Percentiles rank a stretch among this genome's conserved stretches.
phyloP scores from a whole-genome alignment of 1,284 basidiomycete genomes.

The Rhizoctonia solani region DNA sequence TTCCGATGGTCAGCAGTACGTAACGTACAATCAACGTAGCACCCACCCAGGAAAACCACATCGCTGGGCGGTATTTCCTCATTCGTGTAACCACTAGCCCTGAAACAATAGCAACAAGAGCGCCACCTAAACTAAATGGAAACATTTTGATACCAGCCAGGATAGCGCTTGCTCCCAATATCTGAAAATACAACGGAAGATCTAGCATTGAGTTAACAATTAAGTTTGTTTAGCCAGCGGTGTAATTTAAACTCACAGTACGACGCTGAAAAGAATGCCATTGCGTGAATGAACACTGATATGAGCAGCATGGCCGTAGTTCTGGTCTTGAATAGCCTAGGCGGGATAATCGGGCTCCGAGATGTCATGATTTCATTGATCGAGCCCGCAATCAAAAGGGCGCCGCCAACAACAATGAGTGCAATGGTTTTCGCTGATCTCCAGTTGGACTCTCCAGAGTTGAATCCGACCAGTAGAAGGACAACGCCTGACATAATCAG shows the following conservation, averaged over 20 bases:
- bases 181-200: slow-evolving; percentile 47
- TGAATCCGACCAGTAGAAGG: slow-evolving; percentile 82
- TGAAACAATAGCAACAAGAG: slow-evolving; percentile 43
- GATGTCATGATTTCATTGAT: slow-evolving; percentile 42
- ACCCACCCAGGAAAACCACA: slow-evolving; percentile 39
- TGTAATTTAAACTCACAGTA: slow-evolving; percentile 38
- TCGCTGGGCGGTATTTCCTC: slow-evolving; percentile 43
- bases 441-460: slow-evolving; percentile 61
- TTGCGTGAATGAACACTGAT: slow-evolving; percentile 45
- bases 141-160: slow-evolving; percentile 48
- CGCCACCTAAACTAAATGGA: slow-evolving; percentile 45
- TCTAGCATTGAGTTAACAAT: slow-evolving; percentile 1
- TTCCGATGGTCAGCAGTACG: neutral
- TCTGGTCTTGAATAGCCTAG: slow-evolving; percentile 49
- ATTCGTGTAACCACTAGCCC: slow-evolving; percentile 45
- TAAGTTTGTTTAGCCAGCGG: neutral
- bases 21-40: neutral
- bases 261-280: slow-evolving; percentile 46
- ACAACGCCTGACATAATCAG: slow-evolving; percentile 75
- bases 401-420: slow-evolving; percentile 33
- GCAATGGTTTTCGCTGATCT: slow-evolving; percentile 34
- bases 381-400: slow-evolving; percentile 33
- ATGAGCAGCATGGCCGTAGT: slow-evolving; percentile 47
- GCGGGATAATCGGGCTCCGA: slow-evolving; percentile 48
- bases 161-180: slow-evolving; percentile 45